These are phyloP conservation scores for Ziziphus jujuba DNA, from an alignment of 306 rosid genomes.

Conservation along the genomic window DNA sequence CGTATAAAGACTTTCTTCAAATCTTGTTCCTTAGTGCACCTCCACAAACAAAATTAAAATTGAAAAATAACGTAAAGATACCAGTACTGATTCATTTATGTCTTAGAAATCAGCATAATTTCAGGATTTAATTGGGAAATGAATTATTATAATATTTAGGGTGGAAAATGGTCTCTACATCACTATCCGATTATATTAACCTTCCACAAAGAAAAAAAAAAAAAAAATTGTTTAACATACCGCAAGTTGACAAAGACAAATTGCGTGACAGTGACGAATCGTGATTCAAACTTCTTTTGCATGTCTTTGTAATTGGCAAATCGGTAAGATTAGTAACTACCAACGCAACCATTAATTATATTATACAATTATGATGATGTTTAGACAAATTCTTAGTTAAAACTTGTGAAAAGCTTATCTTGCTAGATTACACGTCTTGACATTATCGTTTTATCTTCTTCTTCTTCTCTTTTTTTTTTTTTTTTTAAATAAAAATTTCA, in stretches of 20 bases:
- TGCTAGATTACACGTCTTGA: conserved; percentile 1
- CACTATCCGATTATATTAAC: neutral
- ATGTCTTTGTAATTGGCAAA: neutral
- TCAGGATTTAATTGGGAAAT: neutral
- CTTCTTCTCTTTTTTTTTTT: neutral
- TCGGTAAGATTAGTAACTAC: neutral
- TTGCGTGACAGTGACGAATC: neutral
- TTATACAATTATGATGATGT: neutral
- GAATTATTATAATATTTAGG: neutral
- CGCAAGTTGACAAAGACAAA: neutral
- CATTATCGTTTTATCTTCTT: neutral
- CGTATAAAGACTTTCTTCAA: too few relatives aligned
- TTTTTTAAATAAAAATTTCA: too few relatives aligned
- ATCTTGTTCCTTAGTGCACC: too few relatives aligned
- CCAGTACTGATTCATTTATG: too few relatives aligned
- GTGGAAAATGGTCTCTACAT: neutral
- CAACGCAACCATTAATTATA: neutral
- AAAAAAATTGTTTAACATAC: neutral
- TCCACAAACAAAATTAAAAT: neutral
- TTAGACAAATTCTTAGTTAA: neutral
- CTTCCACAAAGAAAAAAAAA: neutral
- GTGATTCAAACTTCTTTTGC: neutral
- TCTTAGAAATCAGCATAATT: neutral
- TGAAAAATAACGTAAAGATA: neutral
- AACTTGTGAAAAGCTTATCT: neutral